Base-by-base conservation (phyloP, 805 yeast species). In the Saitoella complicata region DNA sequence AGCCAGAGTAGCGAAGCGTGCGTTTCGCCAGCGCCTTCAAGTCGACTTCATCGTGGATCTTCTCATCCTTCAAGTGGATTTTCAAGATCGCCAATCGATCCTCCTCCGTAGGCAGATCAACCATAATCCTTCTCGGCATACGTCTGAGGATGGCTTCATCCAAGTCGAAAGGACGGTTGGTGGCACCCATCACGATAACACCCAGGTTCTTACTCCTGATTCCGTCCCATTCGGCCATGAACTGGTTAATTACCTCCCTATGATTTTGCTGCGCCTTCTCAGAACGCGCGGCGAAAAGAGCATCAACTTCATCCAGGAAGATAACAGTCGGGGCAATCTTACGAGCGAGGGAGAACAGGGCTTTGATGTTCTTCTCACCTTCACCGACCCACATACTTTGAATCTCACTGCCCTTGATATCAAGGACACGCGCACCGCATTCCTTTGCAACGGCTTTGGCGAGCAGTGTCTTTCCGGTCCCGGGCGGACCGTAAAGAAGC, bases 401-500 rank as follows among this genome's bases (percentile, higher is more conserved):
- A 59, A 88, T 88, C 42, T 94, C 97, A 8, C 94, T 80, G 1
- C 97, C 96, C n/a, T 97, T 96, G 13, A 94, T 81, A 56, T 88
- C 88, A 50, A 88, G 86, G 65, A 88, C 87, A 64, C 91, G 87
- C 35, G 97, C 96, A 46, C 97, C 96, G 57, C 91, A 85, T 5
- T 96, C 88, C 40, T 96, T 96, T 5, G 98, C 97, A 39, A 86
- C 95, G 0, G 97, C 97, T 60, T 88, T 87, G 13, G 97, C 98
- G 57, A 88, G 71, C 49, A 88, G 67, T 0, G 98, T 88, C 62
- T 88, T 88, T 59, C 98, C 97, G 0, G 98, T 91, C 57, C 98
- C 97, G 29, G 98, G n/a, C 5, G 98, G 98, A 5, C 98, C 98
- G 59, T 88, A 91, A 44, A 91, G 70, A 50, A 91, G 67, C 33